Evolutionary conservation across 2,329 filamentous ascomycete genomes (phyloP), one percentile per base, ranked within the genome.

Genomic region (Penicillium decumbens): DNA sequence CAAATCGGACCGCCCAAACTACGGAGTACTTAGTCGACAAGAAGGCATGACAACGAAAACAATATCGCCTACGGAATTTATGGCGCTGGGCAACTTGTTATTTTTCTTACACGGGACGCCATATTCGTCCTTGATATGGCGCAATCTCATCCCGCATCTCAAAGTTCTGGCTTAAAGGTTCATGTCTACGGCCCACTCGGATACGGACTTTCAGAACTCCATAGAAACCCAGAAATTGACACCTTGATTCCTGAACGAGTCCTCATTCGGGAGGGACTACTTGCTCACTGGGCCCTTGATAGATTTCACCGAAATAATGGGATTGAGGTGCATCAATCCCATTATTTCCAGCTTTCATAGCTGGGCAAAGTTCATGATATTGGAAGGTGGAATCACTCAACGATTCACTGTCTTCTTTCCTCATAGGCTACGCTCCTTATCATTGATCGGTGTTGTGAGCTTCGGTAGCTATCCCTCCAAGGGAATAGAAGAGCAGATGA

Each of bases 401-500:
- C 58, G 66, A 0, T 59, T 69, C 15, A 42, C 52, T 4, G 39
- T 67, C 1, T 64, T 60, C 27, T 60, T 44, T 0, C 59, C 57
- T 0, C 33, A 62, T 9, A 47, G 56, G 3, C 46, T 68, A 1
- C 35, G 58, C 2, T 64, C 62, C 4, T 33, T 69, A 6, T 65
- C 64, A 0, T 53, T 69, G 13, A 59, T 69, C 1, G 67, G 69
- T 10, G 55, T 57, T 0, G 67, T 69, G 6, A 59, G 59, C 48
- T 69, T 65, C 40, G 66, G 68, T 39, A 69, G 67, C 51, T 69
- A 68, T 30, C 65, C 65, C 1, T 69, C 67, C 0, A 56, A 59
- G 15, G 56, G 63, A 5, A 69, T 67, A 4, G 57, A 57, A 29
- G 33, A 66, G 43, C 64, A 67, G 38, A 65, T 69, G 66, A 39